Evolutionary conservation across 2,329 filamentous ascomycete species (phyloP), one percentile per base, ranked within the genome.

Genomic region (Penicillium sp.): DNA sequence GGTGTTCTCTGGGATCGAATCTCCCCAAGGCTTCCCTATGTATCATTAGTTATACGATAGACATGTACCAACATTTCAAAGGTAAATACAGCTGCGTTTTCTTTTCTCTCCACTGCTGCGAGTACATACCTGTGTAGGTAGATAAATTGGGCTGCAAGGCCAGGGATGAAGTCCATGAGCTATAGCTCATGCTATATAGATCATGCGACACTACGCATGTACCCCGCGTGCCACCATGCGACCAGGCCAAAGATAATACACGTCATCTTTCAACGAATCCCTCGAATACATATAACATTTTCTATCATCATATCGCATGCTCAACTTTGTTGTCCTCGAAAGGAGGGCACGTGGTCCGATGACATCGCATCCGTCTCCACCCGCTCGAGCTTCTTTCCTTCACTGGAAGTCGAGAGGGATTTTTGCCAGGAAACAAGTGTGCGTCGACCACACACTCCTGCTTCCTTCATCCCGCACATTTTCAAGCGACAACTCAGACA

Each of bases 11-110:
- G 26, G 26, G 26, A 27, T 27, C 26, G 13, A 3, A 13, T 36
- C 8, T 27, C 44, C 6, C 31, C 31, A 8, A 34, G 31, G 13
- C 13, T 24, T 38, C 44, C 50, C 51, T 50, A 26, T 61, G 58
- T 65, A 63, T 43, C 57, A 58, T 63, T 63, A 66, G 55, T 56
- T 57, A 60, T 50, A 62, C 44, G 56, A 61, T 59, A 61, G 59
- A 59, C 51, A 49, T 65, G 64, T 66, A 65, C 51, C 56, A 63
- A 61, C 58, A 65, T 37, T 42, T 40, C 18, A 28, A 50, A 44
- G 26, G 43, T 54, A 54, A 47, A 56, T 54, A 55, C 37, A 34
- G 34, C 50, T 42, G 39, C 28, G 20, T 32, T 35, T 18, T 3
- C 20, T n/a, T 24, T 10, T 34, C 14, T 16, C 16, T 18, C 11